A percentile compares a stretch with the other conserved stretches of the same genome.
These are phyloP conservation scores for Penicillium tannophilum DNA, from an alignment of 495 filamentous ascomycete species.

Conservation along the genomic window DNA sequence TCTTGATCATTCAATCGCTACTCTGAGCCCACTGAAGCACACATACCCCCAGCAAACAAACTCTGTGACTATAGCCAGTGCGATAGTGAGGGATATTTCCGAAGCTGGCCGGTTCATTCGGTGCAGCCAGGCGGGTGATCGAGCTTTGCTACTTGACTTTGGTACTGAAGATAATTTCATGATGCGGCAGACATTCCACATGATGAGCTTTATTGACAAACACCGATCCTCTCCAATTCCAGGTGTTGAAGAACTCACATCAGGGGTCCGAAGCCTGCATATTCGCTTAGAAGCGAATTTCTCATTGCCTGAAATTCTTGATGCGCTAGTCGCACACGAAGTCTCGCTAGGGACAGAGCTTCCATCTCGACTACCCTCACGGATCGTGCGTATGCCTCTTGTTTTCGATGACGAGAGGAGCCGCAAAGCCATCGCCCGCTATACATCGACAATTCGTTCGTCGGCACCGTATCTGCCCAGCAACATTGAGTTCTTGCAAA, in stretches of 20 bases:
- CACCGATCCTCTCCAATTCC: slow-evolving; percentile 8
- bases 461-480: slow-evolving; percentile 13
- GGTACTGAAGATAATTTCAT: slow-evolving; percentile 11
- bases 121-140: slow-evolving; percentile 12
- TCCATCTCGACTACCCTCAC: slow-evolving; percentile 7
- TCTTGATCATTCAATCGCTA: slow-evolving; percentile 7
- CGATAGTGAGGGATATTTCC: slow-evolving; percentile 3
- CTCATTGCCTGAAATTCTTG: slow-evolving; percentile 9
- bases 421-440: slow-evolving; percentile 9
- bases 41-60: background rate
- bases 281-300: slow-evolving; percentile 5
- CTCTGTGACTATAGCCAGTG: background rate
- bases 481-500: slow-evolving; percentile 13
- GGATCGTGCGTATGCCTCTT: slow-evolving; percentile 8
- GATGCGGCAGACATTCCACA: slow-evolving; percentile 11
- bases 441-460: slow-evolving; percentile 13
- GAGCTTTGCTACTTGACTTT: slow-evolving; percentile 9
- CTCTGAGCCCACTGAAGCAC: background rate
- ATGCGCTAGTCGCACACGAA: slow-evolving; percentile 8
- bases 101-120: slow-evolving; percentile 10
- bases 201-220: slow-evolving; percentile 10
- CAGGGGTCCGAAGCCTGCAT: slow-evolving; percentile 12
- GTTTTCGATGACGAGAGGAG: slow-evolving; percentile 10
- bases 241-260: slow-evolving; percentile 11
- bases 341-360: slow-evolving; percentile 2